phyloP scores from a whole-genome alignment of 1,284 basidiomycete species.

The Trametes sp. region DNA sequence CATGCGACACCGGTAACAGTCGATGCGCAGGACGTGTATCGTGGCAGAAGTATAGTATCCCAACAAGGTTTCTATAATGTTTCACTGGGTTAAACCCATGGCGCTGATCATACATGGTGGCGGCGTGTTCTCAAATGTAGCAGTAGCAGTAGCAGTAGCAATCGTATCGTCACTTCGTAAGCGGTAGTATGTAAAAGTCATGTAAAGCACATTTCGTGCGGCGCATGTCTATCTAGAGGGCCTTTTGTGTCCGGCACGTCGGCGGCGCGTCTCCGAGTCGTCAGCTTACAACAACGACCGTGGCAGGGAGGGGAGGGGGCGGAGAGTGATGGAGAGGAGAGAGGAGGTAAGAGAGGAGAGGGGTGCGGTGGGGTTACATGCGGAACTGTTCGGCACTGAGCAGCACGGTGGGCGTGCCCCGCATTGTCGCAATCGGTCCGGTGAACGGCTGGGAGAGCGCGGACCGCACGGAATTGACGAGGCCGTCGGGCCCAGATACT shows the following conservation, averaged over 20 bases:
- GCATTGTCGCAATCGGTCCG: constrained; percentile 29
- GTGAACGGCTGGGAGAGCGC: constrained; percentile 33
- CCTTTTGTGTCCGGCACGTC: constrained; percentile 4
- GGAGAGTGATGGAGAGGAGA: neutral
- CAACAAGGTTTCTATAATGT: too few relatives aligned
- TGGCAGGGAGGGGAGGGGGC: too few relatives aligned
- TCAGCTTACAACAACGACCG: neutral
- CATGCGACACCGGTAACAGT: too few relatives aligned
- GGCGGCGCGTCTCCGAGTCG: neutral
- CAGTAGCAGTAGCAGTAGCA: neutral
- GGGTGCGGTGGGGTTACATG: constrained; percentile 17
- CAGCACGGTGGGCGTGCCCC: constrained; percentile 33
- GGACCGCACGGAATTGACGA: constrained; percentile 30
- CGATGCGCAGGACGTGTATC: neutral
- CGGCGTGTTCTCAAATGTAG: too few relatives aligned
- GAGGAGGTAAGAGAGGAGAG: neutral
- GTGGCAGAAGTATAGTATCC: too few relatives aligned
- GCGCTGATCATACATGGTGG: neutral
- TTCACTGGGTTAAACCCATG: too few relatives aligned
- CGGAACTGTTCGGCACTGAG: constrained; percentile 36
- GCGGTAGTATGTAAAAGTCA: neutral
- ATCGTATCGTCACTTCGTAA: neutral
- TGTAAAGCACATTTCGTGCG: neutral
- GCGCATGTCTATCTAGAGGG: neutral
- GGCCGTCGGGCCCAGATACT: constrained; percentile 34